Percentiles rank a stretch among this genome's conserved stretches.
Conservation (phyloP, 2,329 filamentous ascomycete genomes). For the Talaromyces piceae region DNA sequence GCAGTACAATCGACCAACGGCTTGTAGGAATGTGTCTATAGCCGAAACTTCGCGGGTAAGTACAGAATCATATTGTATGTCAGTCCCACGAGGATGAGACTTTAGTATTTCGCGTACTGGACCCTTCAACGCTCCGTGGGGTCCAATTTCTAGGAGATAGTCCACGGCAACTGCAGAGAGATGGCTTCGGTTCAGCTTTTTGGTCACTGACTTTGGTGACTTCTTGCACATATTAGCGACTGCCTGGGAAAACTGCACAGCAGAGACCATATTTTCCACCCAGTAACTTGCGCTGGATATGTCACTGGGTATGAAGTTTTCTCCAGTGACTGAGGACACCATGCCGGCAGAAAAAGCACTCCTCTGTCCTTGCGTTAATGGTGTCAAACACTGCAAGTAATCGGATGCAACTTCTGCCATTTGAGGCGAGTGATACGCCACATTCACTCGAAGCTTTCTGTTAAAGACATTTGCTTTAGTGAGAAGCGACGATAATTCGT, state of each 20-base stretch:
- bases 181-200: background rate
- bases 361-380: background rate
- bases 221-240: constrained; percentile 11
- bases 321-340: constrained; percentile 19
- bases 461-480: constrained; percentile 18
- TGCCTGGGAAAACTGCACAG: constrained; percentile 19
- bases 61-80: constrained; percentile 17
- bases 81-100: background rate
- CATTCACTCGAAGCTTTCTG: constrained; percentile 21
- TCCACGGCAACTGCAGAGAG: constrained; percentile 6
- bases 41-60: constrained; percentile 18
- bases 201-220: background rate
- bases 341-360: constrained; percentile 13
- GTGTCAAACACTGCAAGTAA: constrained; percentile 16
- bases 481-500: constrained; percentile 15
- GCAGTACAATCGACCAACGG: constrained; percentile 15
- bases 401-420: constrained; percentile 18
- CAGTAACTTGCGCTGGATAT: constrained; percentile 18
- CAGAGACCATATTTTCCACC: constrained; percentile 24
- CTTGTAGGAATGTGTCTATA: constrained; percentile 13
- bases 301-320: constrained; percentile 11
- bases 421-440: constrained; percentile 24
- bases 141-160: constrained; percentile 23
- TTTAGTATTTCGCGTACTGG: constrained; percentile 19
- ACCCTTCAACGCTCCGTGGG: constrained; percentile 22